These are phyloP conservation scores for Tulasnella sp. DNA, from an alignment of 768 basidiomycete genomes.

Conservation along the genomic window DNA sequence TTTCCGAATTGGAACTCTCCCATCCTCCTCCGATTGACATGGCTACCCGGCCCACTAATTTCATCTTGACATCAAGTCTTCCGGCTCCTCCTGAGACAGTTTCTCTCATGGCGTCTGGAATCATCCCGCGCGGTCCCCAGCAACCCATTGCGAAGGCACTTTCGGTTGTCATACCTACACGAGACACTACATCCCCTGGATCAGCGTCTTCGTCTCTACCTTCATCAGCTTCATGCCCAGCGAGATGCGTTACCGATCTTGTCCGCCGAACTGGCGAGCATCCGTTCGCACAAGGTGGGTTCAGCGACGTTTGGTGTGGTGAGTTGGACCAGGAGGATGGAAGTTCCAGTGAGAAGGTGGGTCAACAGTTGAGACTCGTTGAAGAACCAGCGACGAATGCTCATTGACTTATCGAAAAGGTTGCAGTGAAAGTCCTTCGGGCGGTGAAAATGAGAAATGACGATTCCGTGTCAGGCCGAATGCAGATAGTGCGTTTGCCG, in stretches of 20 bases:
- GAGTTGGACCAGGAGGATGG: neutral
- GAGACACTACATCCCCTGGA: neutral
- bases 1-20: no score
- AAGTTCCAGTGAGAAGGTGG: neutral
- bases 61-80: neutral
- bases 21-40: no score
- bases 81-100: neutral
- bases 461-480: neutral
- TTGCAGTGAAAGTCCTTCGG: conserved; percentile 7
- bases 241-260: neutral
- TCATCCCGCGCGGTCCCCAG: neutral
- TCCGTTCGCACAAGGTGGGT: conserved; percentile 8
- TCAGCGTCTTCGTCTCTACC: neutral
- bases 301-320: conserved; percentile 10
- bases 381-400: neutral
- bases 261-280: neutral
- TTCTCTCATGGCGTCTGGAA: neutral
- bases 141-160: neutral
- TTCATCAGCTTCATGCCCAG: neutral
- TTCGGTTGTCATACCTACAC: no score
- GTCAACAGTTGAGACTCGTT: neutral
- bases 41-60: no score
- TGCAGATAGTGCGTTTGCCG: conserved; percentile 1
- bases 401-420: neutral
- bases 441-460: conserved; percentile 2